Conservation (phyloP, 345 rosid genomes). For the Turnera subulata region DNA sequence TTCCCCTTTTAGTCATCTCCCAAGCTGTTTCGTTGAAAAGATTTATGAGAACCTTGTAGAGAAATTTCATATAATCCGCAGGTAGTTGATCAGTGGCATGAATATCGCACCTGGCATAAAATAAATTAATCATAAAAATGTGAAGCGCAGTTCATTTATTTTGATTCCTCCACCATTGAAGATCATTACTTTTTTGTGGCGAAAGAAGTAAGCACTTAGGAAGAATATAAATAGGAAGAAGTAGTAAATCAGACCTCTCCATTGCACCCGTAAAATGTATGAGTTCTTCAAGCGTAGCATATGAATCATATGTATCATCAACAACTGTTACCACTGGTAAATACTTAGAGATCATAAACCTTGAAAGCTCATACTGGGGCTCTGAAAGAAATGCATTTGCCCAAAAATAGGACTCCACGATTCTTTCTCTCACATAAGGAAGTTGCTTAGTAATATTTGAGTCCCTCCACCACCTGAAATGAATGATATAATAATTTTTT, state of each 20-base stretch:
- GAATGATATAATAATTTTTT: too few relatives aligned
- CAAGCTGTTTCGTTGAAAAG: neutral
- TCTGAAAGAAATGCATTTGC: neutral
- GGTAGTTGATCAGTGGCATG: neutral
- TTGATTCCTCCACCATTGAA: neutral
- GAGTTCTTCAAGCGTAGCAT: slow-evolving; percentile 9
- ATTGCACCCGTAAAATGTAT: neutral
- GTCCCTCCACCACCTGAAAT: slow-evolving; percentile 17
- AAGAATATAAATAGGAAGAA: neutral
- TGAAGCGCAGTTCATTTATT: neutral
- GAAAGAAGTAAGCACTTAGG: neutral
- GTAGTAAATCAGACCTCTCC: neutral
- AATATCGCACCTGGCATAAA: neutral
- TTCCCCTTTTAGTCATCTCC: neutral
- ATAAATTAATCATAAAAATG: neutral
- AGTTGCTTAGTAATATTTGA: neutral
- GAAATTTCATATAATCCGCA: slow-evolving; percentile 2
- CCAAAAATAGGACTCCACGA: slow-evolving; percentile 11
- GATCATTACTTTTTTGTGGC: neutral
- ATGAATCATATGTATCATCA: slow-evolving; percentile 12
- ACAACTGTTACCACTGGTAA: neutral
- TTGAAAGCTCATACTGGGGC: neutral
- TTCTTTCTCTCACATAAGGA: slow-evolving; percentile 14
- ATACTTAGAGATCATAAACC: neutral
- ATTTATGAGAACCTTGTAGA: neutral